Evolutionary conservation across 2,329 filamentous ascomycete genomes (phyloP), one percentile per base, ranked within the genome.

Genomic region (Botrytis galanthina): DNA sequence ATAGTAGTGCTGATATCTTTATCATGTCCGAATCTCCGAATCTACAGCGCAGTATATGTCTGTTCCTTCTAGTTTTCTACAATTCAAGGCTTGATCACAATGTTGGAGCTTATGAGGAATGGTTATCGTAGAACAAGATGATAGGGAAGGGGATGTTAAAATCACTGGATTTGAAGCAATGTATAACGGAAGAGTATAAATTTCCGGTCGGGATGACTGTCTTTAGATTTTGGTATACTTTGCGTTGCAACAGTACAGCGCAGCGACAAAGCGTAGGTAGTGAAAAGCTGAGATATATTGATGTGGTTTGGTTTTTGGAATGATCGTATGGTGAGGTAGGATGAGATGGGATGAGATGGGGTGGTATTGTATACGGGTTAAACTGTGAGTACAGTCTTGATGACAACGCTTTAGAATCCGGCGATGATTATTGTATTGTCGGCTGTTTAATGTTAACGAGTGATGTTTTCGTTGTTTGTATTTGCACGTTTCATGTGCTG

Each of bases 51-150:
- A 26, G 14, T 18, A 9, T 61, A n/a, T 8, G 7, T 3, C 22
- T n/a, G 18, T 39, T 61, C 12, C 16, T 16, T 29, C 7, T 14
- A 7, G 6, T 54, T 57, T 29, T 16, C n/a, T 3, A 29, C 1
- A 29, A 29, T 29, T 32, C 6, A 16, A 7, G 7, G 14, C 16
- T 29, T 29, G 14, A 57, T 29, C 3, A 9, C 8, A 9, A 57
- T 57, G 8, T 2, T 57, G 14, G 3, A 29, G 9, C 0, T 18
- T 2, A 16, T 32, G 51, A 14, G n/a, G 3, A 57, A 18, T 18
- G 7, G 9, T 0, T 29, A 29, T 57, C 1, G n/a, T 0, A n/a
- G 26, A 54, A n/a, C 2, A n/a, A 16, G 48, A 57, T 18, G n/a
- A 29, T 29, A 29, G 14, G 26, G 12, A 29, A 57, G n/a, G n/a